Evolutionary conservation across 2,329 filamentous ascomycete species (phyloP), one percentile per base, ranked within the genome.

Genomic region (Cladosporium colombiae): DNA sequence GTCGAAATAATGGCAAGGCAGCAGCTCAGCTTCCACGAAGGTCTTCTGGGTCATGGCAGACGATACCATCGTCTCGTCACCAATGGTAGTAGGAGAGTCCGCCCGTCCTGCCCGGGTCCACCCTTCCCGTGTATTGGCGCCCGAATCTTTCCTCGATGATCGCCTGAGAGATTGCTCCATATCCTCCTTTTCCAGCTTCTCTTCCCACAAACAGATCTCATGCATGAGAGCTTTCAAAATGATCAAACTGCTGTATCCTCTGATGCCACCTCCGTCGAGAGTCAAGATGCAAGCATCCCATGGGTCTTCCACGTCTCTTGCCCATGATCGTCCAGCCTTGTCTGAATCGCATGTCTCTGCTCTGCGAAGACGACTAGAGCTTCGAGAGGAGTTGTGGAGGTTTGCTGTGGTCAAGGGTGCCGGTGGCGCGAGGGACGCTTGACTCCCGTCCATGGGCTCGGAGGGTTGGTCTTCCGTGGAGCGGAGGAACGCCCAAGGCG

Each of bases 1-100:
- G 68, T 85, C 82, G 72, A 84, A 84, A 71, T 84, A 84, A 67
- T 84, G 80, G 66, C 81, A 83, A 65, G 82, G 82, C 13, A 82
- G 72, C 1, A 83, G 75, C 53, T 81, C 77, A 56, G 80, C 75
- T 67, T 65, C 62, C n/a, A 65, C 62, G 31, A 65, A 65, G 4
- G 44, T 31, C 31, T 53, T 65, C 21, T 56, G 55, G 18, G 35
- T 57, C 25, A 44, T 64, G n/a, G 33, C 46, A 25, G 59, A 53
- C 8, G 58, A 53, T 50, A 61, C 46, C 35, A 57, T 35, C 25
- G 46, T 33, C n/a, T 61, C 64, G 44, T 66, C 37, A 7, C 59
- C 55, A 23, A 60, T 44, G 13, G 46, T 33, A 5, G 55, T 56
- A 29, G 62, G 62, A 31, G 61, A 21, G 18, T 56, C 50, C 6